phyloP scores from a whole-genome alignment of 257 asterid genomes.

The Echites panduratus region DNA sequence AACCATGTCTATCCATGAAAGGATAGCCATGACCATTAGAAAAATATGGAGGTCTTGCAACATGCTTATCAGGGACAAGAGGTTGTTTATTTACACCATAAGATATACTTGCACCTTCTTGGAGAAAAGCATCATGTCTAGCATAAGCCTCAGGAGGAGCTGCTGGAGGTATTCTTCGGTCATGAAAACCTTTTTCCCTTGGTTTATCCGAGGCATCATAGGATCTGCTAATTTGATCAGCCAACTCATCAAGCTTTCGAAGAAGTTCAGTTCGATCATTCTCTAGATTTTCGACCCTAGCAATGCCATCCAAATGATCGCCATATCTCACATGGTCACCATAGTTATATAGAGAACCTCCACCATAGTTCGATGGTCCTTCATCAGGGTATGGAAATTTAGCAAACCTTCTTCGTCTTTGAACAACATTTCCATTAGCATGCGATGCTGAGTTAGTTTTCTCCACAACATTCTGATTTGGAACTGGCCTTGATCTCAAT shows the following conservation, averaged over 20 bases:
- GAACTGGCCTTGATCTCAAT: conserved; percentile 38
- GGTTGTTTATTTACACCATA: conserved; percentile 38
- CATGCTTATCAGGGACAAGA: conserved; percentile 29
- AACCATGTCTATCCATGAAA: conserved; percentile 36
- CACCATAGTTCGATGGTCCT: conserved; percentile 52
- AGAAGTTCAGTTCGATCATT: conserved; percentile 72
- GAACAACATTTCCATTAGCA: conserved; percentile 27
- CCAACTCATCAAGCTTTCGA: conserved; percentile 71
- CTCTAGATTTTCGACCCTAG: conserved; percentile 54
- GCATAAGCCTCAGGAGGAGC: conserved; percentile 40
- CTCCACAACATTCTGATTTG: conserved; percentile 30
- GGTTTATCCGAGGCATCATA: conserved; percentile 52
- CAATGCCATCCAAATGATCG: conserved; percentile 43
- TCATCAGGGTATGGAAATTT: conserved; percentile 40
- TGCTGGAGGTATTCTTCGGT: conserved; percentile 32
- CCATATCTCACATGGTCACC: conserved; percentile 38
- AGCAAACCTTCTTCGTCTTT: conserved; percentile 37
- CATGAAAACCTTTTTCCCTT: conserved; percentile 35
- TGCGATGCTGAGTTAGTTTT: conserved; percentile 23
- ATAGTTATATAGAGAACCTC: conserved; percentile 41
- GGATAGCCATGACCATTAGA: conserved; percentile 26
- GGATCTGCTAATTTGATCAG: conserved; percentile 60
- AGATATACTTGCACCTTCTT: conserved; percentile 31
- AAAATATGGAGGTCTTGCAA: conserved; percentile 34
- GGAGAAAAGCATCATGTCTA: conserved; percentile 36